Base-by-base conservation (phyloP, 345 rosid genomes). In the Populus nigra region DNA sequence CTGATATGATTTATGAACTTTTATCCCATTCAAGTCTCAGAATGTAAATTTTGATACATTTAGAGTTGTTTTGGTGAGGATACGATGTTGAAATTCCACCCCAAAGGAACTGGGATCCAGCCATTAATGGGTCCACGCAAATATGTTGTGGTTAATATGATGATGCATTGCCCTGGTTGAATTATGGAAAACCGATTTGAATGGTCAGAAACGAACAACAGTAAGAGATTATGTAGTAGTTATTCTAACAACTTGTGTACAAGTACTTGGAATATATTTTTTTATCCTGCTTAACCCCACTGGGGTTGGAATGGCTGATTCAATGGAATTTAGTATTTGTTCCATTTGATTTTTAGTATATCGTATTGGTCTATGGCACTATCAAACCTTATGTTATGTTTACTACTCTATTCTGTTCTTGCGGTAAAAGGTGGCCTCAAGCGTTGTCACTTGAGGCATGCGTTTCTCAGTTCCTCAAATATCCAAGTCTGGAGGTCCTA, bases 281-380 rank as follows among this genome's bases (percentile, higher is more conserved):
- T 47, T 75, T 57, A 55, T 75, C 62, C 47, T n/a, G 43, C 73
- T 69, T 23, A 41, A 9, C 49, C 53, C 12, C 49, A 50, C 63
- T 12, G n/a, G 3, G 43, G 31, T 47, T 47, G 31, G 22, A 65
- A 31, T 22, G 2, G 68, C 49, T 0, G 38, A 63, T 8, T 23
- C 18, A 6, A 17, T 13, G 18, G 77, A 27, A 27, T 29, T 12
- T 63, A 11, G 33, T 23, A 63, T n/a, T 1, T 22, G 13, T 12
- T 25, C 33, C 67, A 27, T 27, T 63, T 23, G 25, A 63, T 23
- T 27, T 1, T 23, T 12, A 63, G 43, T 7, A 39, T 39, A 9
- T 39, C 10, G 43, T 1, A 7, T 18, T 15, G 18, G 53, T 47
- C 18, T 47, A 0, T 15, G 16, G 55, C 61, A 25, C 16, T 36